Percentiles rank a stretch among this genome's conserved stretches.
These are phyloP conservation scores for Zychaea mexicana DNA, from an alignment of 371 early-diverging fungal species.

Conservation along the genomic window DNA sequence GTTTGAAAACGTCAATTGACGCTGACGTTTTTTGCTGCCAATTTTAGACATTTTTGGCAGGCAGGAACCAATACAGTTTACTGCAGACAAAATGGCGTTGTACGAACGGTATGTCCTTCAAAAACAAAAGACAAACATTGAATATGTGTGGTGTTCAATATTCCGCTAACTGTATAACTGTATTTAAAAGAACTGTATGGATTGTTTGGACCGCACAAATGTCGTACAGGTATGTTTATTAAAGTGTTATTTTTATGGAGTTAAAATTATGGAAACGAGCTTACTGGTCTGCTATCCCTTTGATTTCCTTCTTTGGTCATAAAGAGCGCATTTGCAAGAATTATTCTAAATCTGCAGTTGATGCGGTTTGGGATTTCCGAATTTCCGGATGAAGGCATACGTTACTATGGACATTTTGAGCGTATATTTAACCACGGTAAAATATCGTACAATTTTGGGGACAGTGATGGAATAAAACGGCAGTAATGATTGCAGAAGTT, in stretches of 20 bases:
- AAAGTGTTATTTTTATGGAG: too few relatives aligned
- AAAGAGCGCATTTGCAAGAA: constrained; percentile 87
- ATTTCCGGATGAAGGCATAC: constrained; percentile 63
- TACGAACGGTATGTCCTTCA: constrained; percentile 42
- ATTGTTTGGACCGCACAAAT: constrained; percentile 99
- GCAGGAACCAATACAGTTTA: constrained; percentile 26
- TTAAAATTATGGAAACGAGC: background rate
- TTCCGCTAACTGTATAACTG: background rate
- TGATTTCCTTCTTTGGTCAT: too few relatives aligned
- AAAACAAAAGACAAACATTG: background rate
- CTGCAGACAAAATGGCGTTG: constrained; percentile 44
- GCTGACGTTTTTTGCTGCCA: too few relatives aligned
- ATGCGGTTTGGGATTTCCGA: constrained; percentile 67
- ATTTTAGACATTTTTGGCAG: constrained; percentile 50
- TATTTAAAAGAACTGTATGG: constrained; percentile 92
- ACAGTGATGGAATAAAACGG: background rate
- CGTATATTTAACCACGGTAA: constrained; percentile 60
- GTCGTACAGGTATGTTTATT: constrained; percentile 91
- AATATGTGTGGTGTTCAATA: background rate
- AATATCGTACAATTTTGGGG: background rate
- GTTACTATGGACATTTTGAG: constrained; percentile 63
- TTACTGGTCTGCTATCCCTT: too few relatives aligned
- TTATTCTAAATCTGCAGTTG: constrained; percentile 68
- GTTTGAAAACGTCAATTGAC: background rate
- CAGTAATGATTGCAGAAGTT: background rate